phyloP scores from a whole-genome alignment of 768 basidiomycete genomes.

The Auricularia auricula-judae region DNA sequence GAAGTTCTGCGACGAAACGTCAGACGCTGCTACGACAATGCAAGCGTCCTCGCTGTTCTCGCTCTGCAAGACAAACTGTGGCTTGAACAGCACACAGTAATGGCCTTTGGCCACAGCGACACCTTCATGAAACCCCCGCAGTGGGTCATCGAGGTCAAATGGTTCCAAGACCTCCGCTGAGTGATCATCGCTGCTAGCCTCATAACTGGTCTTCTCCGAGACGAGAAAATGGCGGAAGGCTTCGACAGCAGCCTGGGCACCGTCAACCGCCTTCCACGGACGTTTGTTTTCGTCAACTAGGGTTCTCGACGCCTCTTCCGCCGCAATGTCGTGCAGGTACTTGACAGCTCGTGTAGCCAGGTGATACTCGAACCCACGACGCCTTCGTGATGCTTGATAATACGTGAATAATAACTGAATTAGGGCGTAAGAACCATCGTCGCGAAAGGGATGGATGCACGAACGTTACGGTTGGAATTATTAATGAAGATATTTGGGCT shows the following conservation, averaged over 20 bases:
- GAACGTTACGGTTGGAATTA: slow-evolving; percentile 66
- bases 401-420: slow-evolving; percentile 74
- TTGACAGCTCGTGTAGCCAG: slow-evolving; percentile 80
- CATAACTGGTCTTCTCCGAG: slow-evolving; percentile 27
- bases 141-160: slow-evolving; percentile 36
- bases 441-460: slow-evolving; percentile 15
- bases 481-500: slow-evolving; percentile 73
- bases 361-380: slow-evolving; percentile 70
- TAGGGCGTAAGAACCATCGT: slow-evolving; percentile 8
- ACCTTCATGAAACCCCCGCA: slow-evolving; percentile 63
- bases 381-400: slow-evolving; percentile 28
- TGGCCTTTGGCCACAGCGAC: slow-evolving; percentile 60
- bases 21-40: slow-evolving; percentile 66
- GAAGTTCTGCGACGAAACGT: slow-evolving; percentile 69
- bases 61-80: slow-evolving; percentile 74
- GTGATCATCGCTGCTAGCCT: slow-evolving; percentile 19
- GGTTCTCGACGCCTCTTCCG: not conserved
- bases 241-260: slow-evolving; percentile 54
- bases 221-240: slow-evolving; percentile 55
- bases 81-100: slow-evolving; percentile 80
- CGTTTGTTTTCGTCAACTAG: not conserved
- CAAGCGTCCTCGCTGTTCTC: slow-evolving; percentile 44
- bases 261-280: not conserved
- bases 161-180: slow-evolving; percentile 16
- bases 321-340: slow-evolving; percentile 56